Evolutionary conservation across 305 asterid species (phyloP).

Genomic region (Plantago rigida): DNA sequence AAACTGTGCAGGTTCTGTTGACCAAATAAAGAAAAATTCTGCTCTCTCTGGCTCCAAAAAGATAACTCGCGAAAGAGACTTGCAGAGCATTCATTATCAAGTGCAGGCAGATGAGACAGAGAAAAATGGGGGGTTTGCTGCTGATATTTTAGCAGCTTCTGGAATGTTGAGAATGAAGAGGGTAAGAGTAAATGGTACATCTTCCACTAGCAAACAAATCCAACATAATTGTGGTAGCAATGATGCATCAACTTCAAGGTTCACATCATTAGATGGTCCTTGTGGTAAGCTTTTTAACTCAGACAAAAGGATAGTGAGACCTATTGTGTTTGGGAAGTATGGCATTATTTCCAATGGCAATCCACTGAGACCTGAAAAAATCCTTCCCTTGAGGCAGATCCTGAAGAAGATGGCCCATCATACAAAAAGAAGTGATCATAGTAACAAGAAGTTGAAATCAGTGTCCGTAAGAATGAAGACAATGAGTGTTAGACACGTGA

Average conservation of each 20-base stretch:
- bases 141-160: constrained; percentile 26
- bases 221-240: constrained; percentile 23
- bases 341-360: constrained; percentile 54
- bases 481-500: constrained; percentile 25
- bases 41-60: constrained; percentile 27
- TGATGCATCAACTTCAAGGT: constrained; percentile 29
- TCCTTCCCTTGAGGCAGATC: constrained; percentile 39
- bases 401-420: constrained; percentile 27
- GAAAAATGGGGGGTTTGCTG: constrained; percentile 24
- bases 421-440: constrained; percentile 20
- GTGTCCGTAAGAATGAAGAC: constrained; percentile 28
- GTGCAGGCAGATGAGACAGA: constrained; percentile 28
- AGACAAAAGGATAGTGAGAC: constrained; percentile 33
- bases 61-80: constrained; percentile 26
- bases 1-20: constrained; percentile 24
- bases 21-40: constrained; percentile 28
- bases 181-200: constrained; percentile 28
- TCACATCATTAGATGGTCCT: constrained; percentile 28
- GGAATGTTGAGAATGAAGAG: constrained; percentile 35
- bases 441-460: constrained; percentile 26
- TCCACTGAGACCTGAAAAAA: constrained; percentile 38
- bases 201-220: constrained; percentile 26
- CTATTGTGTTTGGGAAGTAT: constrained; percentile 46
- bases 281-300: constrained; percentile 20
- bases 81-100: constrained; percentile 24